Conservation (phyloP, 2,329 filamentous ascomycete species). For the Pseudonectria foliicola region DNA sequence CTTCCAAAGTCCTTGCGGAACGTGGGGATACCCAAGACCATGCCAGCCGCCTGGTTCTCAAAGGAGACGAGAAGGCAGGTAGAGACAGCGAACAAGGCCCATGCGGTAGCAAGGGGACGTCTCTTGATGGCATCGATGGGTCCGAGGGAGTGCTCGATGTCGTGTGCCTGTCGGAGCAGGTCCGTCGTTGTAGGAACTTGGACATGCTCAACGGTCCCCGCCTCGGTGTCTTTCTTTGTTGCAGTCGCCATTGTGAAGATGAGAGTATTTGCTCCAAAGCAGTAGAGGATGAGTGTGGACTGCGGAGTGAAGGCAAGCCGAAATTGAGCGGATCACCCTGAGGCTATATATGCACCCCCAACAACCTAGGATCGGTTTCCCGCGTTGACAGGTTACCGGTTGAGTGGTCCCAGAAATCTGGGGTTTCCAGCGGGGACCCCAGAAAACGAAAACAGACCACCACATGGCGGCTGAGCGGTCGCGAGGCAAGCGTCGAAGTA, state of each 20-base stretch:
- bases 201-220: constrained; percentile 4
- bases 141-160: constrained; percentile 7
- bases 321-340: background rate
- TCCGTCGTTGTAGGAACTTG: constrained; percentile 5
- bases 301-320: background rate
- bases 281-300: background rate
- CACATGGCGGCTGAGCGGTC: constrained; percentile 1
- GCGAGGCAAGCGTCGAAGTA: background rate
- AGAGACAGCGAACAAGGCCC: constrained; percentile 7
- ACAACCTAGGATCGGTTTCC: background rate
- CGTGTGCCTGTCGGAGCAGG: constrained; percentile 5
- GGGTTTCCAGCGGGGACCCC: constrained; percentile 10
- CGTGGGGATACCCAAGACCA: constrained; percentile 9
- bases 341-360: constrained; percentile 6
- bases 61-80: constrained; percentile 10
- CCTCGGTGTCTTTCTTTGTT: constrained; percentile 3
- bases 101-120: constrained; percentile 4
- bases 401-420: constrained; percentile 1
- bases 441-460: constrained; percentile 6
- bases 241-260: too few relatives aligned
- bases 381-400: constrained; percentile 1
- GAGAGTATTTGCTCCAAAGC: too few relatives aligned
- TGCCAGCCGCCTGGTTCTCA: constrained; percentile 12
- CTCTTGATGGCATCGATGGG: constrained; percentile 6
- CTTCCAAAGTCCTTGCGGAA: constrained; percentile 15